These are phyloP conservation scores for Penicillium fimorum DNA, from an alignment of 495 filamentous ascomycete genomes.

Conservation along the genomic window DNA sequence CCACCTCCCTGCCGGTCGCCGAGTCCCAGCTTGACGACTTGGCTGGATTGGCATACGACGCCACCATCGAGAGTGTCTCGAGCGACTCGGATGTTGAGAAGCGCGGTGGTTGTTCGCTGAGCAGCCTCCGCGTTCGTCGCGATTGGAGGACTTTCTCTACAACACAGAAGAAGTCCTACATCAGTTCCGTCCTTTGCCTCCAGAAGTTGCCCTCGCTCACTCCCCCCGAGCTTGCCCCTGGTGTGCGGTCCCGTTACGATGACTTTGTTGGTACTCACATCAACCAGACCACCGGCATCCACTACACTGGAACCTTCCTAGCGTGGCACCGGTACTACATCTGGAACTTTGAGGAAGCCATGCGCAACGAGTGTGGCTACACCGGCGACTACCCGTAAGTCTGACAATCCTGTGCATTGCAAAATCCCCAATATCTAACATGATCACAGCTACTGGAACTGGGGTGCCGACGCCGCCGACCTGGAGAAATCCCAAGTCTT, in stretches of 20 bases:
- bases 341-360: constrained; percentile 62
- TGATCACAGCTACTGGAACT: constrained; percentile 58
- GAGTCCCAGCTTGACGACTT: constrained; percentile 21
- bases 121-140: constrained; percentile 46
- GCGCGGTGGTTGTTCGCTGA: constrained; percentile 47
- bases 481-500: constrained; percentile 62
- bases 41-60: constrained; percentile 18
- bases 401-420: not conserved
- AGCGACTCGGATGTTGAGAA: constrained; percentile 20
- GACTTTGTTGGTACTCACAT: constrained; percentile 72
- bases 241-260: constrained; percentile 60
- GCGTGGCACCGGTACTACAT: constrained; percentile 71
- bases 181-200: constrained; percentile 63
- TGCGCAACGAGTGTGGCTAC: constrained; percentile 71
- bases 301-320: constrained; percentile 65
- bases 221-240: constrained; percentile 38
- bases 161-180: constrained; percentile 55
- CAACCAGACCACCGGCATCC: constrained; percentile 59
- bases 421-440: not conserved
- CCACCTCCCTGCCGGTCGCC: constrained; percentile 20
- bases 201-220: constrained; percentile 50
- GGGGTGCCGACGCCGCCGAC: constrained; percentile 49
- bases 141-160: constrained; percentile 44
- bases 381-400: constrained; percentile 44
- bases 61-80: constrained; percentile 13